phyloP scores from a whole-genome alignment of 345 rosid species.

The Dipteronia dyeriana region DNA sequence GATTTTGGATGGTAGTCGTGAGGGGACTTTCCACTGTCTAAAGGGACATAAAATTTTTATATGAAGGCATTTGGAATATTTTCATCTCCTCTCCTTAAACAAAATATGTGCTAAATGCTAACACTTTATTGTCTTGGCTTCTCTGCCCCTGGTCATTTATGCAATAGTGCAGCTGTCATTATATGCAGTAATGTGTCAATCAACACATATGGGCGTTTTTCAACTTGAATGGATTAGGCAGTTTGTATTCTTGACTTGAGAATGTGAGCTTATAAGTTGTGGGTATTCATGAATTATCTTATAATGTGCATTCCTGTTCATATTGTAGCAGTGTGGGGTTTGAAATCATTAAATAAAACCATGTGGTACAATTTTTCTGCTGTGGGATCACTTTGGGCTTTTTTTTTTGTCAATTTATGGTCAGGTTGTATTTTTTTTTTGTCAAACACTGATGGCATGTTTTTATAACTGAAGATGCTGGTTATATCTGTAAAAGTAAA shows the following conservation, averaged over 20 bases:
- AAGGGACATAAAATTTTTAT: background rate
- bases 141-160: background rate
- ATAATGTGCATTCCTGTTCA: background rate
- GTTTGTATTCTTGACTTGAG: background rate
- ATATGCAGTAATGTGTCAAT: background rate
- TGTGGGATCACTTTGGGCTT: background rate
- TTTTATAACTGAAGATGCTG: background rate
- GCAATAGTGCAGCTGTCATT: background rate
- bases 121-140: background rate
- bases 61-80: no score
- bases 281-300: background rate
- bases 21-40: background rate
- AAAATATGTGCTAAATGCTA: background rate
- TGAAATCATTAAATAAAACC: background rate
- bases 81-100: background rate
- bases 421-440: background rate
- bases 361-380: background rate
- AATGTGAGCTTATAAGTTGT: background rate
- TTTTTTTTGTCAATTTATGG: background rate
- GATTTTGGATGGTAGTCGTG: background rate
- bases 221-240: background rate
- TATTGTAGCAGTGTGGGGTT: background rate
- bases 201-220: background rate
- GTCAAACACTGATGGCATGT: background rate
- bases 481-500: conserved; percentile 2